Base-by-base conservation (phyloP, 2,329 filamentous ascomycete species). In the Pseudogymnoascus sp. region DNA sequence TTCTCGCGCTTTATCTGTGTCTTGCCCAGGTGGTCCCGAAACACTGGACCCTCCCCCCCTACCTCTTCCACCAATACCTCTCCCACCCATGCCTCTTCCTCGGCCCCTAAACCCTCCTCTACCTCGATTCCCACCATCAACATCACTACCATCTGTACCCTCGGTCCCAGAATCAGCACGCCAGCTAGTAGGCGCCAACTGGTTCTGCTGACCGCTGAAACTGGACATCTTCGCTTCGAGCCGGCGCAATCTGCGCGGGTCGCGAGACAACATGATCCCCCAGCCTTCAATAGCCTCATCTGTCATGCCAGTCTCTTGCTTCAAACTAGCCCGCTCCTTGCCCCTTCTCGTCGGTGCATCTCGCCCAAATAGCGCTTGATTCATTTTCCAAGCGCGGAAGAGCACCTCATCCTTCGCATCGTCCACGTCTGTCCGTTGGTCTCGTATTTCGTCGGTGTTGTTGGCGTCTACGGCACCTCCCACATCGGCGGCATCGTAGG, bases 211-310 rank as follows among this genome's bases (percentile, higher is more conserved):
- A 1, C 89, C 90, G 11, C 80, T 79, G 68, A 90, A 90, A 16
- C 83, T 79, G 10, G 82, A 81, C 70, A 88, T 89, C 71, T 86
- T 88, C 61, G 82, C 82, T 75, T 96, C 90, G 48, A 98, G 77
- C 64, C 84, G 81, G 64, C 85, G 83, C 73, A 88, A 79, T 65
- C 88, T 83, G 70, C 85, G 83, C 0, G 90, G 83, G 70, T 93
- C 89, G 34, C 93, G 83, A 11, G 80, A 78, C 6, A 97, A 77
- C 90, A 98, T 96, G 60, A 96, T 79, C 0, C 85, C 91, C 93
- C 93, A 99, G 4, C 95, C 95, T 76, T 98, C 95, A 36, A 99
- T 89, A 2, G 89, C 87, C 76, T 98, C 93, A 70, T 98, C 93
- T 0, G 92, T 92, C 91, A 97, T 91, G 3, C 88, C 88, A 0